phyloP scores from a whole-genome alignment of 345 rosid genomes.

The Durio zibethinus region DNA sequence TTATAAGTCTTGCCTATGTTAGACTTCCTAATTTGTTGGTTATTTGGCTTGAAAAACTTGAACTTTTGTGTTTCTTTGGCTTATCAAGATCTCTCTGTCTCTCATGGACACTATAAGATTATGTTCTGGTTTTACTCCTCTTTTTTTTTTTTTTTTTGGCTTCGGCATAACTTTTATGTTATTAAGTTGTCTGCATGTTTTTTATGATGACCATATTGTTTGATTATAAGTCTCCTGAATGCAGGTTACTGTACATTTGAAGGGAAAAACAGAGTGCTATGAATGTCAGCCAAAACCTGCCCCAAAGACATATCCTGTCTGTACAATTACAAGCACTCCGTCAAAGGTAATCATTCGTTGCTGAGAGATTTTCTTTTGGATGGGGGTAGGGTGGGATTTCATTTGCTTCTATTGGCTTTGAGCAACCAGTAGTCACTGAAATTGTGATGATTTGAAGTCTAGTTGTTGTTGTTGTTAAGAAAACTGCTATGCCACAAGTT shows the following conservation, averaged over 20 bases:
- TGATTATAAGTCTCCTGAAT: conserved; percentile 16
- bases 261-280: conserved; percentile 94
- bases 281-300: conserved; percentile 96
- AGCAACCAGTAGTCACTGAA: not conserved
- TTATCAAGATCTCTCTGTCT: not conserved
- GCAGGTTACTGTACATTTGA: conserved; percentile 89
- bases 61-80: not conserved
- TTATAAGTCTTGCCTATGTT: not conserved
- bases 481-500: not conserved
- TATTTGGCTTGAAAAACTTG: not conserved
- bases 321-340: conserved; percentile 98
- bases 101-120: too few relatives aligned
- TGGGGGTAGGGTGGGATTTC: not conserved
- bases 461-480: not conserved
- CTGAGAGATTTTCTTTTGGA: not conserved
- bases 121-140: not conserved
- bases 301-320: conserved; percentile 97
- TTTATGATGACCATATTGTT: conserved; percentile 11
- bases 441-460: not conserved
- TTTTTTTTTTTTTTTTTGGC: not conserved
- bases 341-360: conserved; percentile 62
- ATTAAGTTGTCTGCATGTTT: conserved; percentile 8
- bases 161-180: not conserved
- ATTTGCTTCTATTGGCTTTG: not conserved
- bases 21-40: not conserved